Evolutionary conservation across 2,329 filamentous ascomycete genomes (phyloP), one percentile per base, ranked within the genome.

Genomic region (Phaeophleospora eucalypticola): DNA sequence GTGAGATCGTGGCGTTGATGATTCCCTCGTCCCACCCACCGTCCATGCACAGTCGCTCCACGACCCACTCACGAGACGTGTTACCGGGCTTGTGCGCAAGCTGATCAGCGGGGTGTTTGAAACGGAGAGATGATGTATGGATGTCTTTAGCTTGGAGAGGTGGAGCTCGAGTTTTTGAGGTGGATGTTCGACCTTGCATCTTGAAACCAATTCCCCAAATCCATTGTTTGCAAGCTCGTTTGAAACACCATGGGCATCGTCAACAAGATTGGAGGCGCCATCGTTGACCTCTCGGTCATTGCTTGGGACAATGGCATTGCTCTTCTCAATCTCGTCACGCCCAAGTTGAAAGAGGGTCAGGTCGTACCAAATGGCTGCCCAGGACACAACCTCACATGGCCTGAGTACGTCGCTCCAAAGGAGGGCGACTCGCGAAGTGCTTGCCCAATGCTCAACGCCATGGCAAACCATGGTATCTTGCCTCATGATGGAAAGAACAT

Each of bases 261-360:
- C 27, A 47, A 44, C 20, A 59, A 59, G 37, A 36, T 59, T 38
- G 51, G 42, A n/a, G 48, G 51, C 18, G 46, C 56, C 12, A 60
- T 70, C 43, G 58, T 68, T 48, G 62, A 67, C 51, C 48, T 68
- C 18, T 62, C 64, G 24, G 64, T 71, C 42, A 61, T 71, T 35
- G 52, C 57, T 35, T 70, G 67, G 66, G 68, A 71, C 54, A 67
- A 68, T 45, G 55, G 54, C 35, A 58, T 70, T 38, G 67, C 68
- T 45, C 45, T 68, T 39, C 58, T 67, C 21, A 71, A 71, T 47
- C 52, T 68, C 24, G 27, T 70, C 20, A 64, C 64, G 24, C 67
- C 68, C 14, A 60, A 64, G 33, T 60, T 60, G 46, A 66, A 68
- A 43, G 55, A 61, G 37, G 66, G 64, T 32, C 53, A 63, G 37